Evolutionary conservation across 108 stramenopile genomes (phyloP).

Genomic region (Aurantiochytrium sp.): DNA sequence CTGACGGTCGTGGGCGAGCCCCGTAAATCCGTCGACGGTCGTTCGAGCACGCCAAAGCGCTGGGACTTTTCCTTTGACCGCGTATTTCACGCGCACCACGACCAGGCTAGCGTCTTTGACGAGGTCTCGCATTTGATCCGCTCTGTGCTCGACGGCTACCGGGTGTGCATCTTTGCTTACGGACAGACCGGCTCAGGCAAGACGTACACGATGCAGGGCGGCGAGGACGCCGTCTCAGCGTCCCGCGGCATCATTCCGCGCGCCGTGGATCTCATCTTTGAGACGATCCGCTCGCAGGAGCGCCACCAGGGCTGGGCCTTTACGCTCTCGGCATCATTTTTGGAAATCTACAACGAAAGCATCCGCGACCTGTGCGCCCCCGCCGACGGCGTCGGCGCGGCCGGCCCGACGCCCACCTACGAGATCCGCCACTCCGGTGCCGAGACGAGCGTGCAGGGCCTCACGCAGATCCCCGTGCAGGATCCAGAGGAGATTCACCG

Average conservation of each 20-base stretch:
- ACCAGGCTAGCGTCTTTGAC: slow-evolving; percentile 32
- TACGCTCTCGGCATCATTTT: slow-evolving; percentile 79
- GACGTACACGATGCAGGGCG: slow-evolving; percentile 63
- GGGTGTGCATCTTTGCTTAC: slow-evolving; percentile 98
- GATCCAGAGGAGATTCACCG: slow-evolving; percentile 38
- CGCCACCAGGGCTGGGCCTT: slow-evolving; percentile 86
- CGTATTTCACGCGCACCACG: slow-evolving; percentile 26
- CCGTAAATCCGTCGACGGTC: slow-evolving; percentile 11
- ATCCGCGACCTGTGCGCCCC: slow-evolving; percentile 80
- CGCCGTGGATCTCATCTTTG: slow-evolving; percentile 79
- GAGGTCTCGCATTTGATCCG: slow-evolving; percentile 68
- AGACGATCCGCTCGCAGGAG: slow-evolving; percentile 65
- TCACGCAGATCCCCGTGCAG: slow-evolving; percentile 35
- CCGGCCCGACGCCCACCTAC: slow-evolving; percentile 12
- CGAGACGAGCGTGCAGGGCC: slow-evolving; percentile 59
- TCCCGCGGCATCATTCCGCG: slow-evolving; percentile 92
- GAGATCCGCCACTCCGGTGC: slow-evolving; percentile 53
- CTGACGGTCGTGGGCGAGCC: not conserved
- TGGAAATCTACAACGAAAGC: slow-evolving; percentile 99
- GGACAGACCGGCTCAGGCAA: slow-evolving; percentile 77
- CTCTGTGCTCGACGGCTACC: slow-evolving; percentile 93
- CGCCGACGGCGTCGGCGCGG: not conserved
- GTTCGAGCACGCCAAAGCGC: not conserved
- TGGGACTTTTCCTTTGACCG: slow-evolving; percentile 28
- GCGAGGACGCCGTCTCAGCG: slow-evolving; percentile 35